Evolutionary conservation across 345 rosid genomes (phyloP), one percentile per base, ranked within the genome.

Genomic region (Turritis glabra): DNA sequence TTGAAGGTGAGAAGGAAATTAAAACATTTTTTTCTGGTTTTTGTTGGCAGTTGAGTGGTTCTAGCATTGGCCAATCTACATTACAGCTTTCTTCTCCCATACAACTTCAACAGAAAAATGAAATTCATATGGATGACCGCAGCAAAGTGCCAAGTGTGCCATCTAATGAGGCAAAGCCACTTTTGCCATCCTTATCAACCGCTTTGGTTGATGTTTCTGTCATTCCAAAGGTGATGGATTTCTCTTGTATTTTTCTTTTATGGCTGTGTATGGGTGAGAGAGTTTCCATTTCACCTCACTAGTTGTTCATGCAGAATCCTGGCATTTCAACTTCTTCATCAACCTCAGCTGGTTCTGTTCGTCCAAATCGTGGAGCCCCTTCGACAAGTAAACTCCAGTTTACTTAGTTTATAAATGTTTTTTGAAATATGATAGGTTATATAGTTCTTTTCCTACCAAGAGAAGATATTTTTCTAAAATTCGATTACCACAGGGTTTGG

Each of bases 401-500:
- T 5, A 40, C 68, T 71, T 74, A 67, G n/a, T 37, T 64, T 30
- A 17, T 60, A 63, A 58, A n/a, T 11, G 2, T 23, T 64, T 35
- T 40, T 65, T 65, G 22, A 40, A 21, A 38, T 58, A 51, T 21
- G 21, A 56, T 35, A 56, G 50, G 21, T 32, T 52, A 5, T 25
- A 15, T 43, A 58, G 33, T 37, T 35, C 21, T 10, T 38, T 43
- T 30, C 50, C 41, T 60, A 46, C 32, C 29, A 64, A 25, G 50
- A 52, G 48, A 68, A 25, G 70, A 65, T n/a, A 12, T 51, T 40
- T 40, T 40, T 68, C 57, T 22, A 19, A 53, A 26, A 33, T 43
- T 50, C 43, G 8, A 71, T 38, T 71, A 8, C 40, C 79, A 57
- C 80, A 95, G 99, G 93, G 76, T 95, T 94, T 85, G 97, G 99